These are phyloP conservation scores for Baorangia bicolor DNA, from an alignment of 768 basidiomycete genomes.

Conservation along the genomic window DNA sequence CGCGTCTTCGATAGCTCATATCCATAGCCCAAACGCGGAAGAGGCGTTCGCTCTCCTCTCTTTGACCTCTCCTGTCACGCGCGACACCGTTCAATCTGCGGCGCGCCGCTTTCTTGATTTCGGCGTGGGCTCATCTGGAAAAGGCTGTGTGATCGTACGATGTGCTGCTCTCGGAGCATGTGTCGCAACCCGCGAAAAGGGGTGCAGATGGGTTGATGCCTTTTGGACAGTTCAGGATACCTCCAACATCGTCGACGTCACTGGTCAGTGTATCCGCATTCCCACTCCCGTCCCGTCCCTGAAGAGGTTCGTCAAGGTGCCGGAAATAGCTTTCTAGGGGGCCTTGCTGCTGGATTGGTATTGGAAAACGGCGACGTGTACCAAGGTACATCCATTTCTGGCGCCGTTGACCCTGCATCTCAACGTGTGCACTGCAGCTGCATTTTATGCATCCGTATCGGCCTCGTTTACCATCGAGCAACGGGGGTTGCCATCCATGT, in stretches of 20 bases:
- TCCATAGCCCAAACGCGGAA: conserved; percentile 76
- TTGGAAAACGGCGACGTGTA: conserved; percentile 57
- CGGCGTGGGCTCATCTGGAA: conserved; percentile 49
- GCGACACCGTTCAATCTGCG: conserved; percentile 61
- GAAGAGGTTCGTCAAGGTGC: conserved; percentile 52
- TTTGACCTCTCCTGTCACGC: conserved; percentile 42
- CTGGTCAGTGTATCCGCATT: conserved; percentile 46
- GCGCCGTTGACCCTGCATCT: conserved; percentile 6
- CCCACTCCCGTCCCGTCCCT: neutral
- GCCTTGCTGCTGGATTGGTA: conserved; percentile 71
- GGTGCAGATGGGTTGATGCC: conserved; percentile 66
- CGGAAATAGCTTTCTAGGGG: conserved; percentile 89
- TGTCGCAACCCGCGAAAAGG: conserved; percentile 44
- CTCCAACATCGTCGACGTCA: conserved; percentile 72
- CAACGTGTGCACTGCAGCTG: conserved; percentile 44
- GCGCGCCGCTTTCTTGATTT: conserved; percentile 59
- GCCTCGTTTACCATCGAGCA: conserved; percentile 86
- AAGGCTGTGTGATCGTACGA: conserved; percentile 70
- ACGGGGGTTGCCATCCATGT: conserved; percentile 63
- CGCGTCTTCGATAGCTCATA: conserved; percentile 1
- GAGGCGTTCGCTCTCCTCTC: conserved; percentile 74
- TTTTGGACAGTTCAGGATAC: conserved; percentile 57
- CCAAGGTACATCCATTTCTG: conserved; percentile 49
- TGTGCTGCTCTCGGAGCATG: conserved; percentile 74
- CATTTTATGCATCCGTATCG: conserved; percentile 73